These are phyloP conservation scores for Eucalyptus viminalis DNA, from an alignment of 345 rosid species.

Conservation along the genomic window DNA sequence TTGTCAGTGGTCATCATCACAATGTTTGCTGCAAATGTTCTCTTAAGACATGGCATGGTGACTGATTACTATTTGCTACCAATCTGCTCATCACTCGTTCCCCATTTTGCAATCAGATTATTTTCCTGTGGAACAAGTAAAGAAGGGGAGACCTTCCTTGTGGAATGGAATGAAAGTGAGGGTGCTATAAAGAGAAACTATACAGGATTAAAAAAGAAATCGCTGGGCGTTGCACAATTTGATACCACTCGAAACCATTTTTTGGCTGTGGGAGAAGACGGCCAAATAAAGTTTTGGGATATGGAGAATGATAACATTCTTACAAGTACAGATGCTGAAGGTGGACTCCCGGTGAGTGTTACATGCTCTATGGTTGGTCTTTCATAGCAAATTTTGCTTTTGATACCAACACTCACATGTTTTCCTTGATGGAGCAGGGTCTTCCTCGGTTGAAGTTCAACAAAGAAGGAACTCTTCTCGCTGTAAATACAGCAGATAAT, in stretches of 20 bases:
- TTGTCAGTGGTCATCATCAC: neutral
- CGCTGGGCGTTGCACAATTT: conserved; percentile 57
- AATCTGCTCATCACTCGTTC: neutral
- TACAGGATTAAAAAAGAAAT: conserved; percentile 54
- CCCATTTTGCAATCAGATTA: conserved; percentile 23
- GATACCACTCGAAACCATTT: conserved; percentile 84
- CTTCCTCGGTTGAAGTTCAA: conserved; percentile 74
- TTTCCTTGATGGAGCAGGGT: conserved; percentile 25
- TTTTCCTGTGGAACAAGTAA: conserved; percentile 92
- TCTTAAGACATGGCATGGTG: neutral
- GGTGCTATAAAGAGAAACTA: conserved; percentile 78
- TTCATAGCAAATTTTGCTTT: neutral
- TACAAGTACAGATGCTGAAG: conserved; percentile 61
- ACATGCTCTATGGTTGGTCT: neutral
- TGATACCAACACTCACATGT: neutral
- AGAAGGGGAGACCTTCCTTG: conserved; percentile 75
- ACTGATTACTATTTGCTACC: neutral
- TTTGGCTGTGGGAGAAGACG: conserved; percentile 85
- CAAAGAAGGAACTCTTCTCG: conserved; percentile 85
- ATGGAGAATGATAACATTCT: conserved; percentile 57
- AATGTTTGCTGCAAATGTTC: neutral
- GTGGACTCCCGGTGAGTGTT: conserved; percentile 75
- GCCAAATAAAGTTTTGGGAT: conserved; percentile 89
- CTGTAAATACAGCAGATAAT: conserved; percentile 74
- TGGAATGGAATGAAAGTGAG: conserved; percentile 96